A percentile compares a stretch with the other conserved stretches of the same genome.
Conservation (phyloP, 129 eudicot genomes). For the Escallonia herrerae region DNA sequence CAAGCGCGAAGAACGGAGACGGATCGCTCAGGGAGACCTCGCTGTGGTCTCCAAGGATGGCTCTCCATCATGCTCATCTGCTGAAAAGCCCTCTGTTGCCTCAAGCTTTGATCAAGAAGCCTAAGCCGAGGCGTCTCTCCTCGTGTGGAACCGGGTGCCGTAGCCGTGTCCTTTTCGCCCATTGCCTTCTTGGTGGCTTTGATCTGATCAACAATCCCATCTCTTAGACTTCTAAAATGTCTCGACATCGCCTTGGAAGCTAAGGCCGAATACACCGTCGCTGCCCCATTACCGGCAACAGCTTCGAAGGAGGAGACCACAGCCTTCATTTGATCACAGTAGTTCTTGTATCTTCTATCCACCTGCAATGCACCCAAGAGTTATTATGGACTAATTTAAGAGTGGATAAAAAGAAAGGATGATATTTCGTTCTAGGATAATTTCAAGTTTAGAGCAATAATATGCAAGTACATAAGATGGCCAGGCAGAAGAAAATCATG, state of each 20-base stretch:
- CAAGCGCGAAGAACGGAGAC: constrained; percentile 97
- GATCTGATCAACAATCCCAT: constrained; percentile 71
- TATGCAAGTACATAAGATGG: neutral
- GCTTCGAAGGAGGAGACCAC: constrained; percentile 81
- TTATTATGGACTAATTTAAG: neutral
- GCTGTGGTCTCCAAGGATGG: constrained; percentile 98
- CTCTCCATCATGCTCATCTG: constrained; percentile 86
- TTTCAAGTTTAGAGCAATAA: neutral
- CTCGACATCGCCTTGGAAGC: constrained; percentile 99
- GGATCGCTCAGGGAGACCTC: constrained; percentile 90
- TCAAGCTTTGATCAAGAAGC: constrained; percentile 82
- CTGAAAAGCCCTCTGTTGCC: constrained; percentile 85
- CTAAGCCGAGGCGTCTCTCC: constrained; percentile 96
- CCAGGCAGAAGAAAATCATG: constrained; percentile 7
- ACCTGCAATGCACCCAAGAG: constrained; percentile 33
- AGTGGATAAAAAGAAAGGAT: neutral
- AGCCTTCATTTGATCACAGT: constrained; percentile 87
- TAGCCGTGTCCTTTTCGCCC: constrained; percentile 70
- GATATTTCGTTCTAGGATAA: neutral
- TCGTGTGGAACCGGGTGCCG: constrained; percentile 58
- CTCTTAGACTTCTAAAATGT: constrained; percentile 83
- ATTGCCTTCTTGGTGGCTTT: constrained; percentile 68
- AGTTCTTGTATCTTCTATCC: constrained; percentile 94
- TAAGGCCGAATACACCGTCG: constrained; percentile 67
- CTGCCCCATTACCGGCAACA: constrained; percentile 80